Evolutionary conservation across 257 asterid genomes (phyloP).

Genomic region (Jasminum sambac): DNA sequence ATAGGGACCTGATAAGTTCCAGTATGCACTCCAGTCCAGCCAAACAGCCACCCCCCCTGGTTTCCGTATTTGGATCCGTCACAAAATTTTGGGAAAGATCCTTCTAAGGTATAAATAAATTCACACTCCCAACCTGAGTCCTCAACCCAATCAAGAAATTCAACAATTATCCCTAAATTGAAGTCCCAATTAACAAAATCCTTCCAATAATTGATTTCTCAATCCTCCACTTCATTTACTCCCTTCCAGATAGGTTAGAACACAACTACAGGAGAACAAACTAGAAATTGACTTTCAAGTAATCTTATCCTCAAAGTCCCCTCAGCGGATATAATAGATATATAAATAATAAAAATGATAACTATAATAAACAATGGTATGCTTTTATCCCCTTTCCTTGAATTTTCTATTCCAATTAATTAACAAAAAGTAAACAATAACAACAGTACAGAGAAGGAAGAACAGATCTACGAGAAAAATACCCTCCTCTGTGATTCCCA

Average conservation of each 20-base stretch:
- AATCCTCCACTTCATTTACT: constrained; percentile 9
- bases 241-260: constrained; percentile 15
- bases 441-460: background rate
- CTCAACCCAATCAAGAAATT: constrained; percentile 26
- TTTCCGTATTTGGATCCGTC: constrained; percentile 74
- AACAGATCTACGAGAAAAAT: constrained; percentile 5
- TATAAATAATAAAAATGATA: constrained; percentile 5
- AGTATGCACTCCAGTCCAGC: constrained; percentile 92
- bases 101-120: constrained; percentile 23
- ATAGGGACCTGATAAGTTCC: constrained; percentile 82
- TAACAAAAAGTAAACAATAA: constrained; percentile 32
- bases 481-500: background rate
- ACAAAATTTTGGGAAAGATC: constrained; percentile 27
- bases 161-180: constrained; percentile 24
- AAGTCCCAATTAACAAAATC: constrained; percentile 9
- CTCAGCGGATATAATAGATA: constrained; percentile 5
- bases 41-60: constrained; percentile 56
- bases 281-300: constrained; percentile 25
- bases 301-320: constrained; percentile 33
- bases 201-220: constrained; percentile 1
- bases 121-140: constrained; percentile 18
- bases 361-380: background rate
- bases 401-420: background rate
- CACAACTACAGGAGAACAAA: constrained; percentile 25
- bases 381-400: constrained; percentile 19